Base-by-base conservation (phyloP, 2,329 filamentous ascomycete species). In the Apiospora koreana region DNA sequence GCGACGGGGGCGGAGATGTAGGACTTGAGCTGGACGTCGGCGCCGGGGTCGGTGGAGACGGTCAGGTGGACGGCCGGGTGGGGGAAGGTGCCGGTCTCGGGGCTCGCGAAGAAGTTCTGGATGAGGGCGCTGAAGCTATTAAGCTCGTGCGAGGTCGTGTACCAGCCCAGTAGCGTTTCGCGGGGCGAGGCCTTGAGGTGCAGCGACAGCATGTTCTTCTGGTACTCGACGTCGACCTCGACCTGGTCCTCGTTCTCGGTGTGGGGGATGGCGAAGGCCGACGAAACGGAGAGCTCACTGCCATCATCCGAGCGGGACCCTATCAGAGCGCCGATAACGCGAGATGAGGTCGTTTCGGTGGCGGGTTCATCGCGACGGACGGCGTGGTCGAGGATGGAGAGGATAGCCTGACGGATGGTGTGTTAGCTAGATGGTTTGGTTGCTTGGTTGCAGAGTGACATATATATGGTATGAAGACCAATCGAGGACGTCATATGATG, bases 201-300 rank as follows among this genome's bases (percentile, higher is more conserved):
- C 77, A 99, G 87, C 71, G 93, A 92, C 71, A 98, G 91, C 96
- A 99, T 99, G 83, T 95, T 95, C 89, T 98, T 98, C 86, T 99
- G 96, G 85, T 98, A 99, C 84, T 99, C 96, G 88, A 99, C 97
- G 81, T 99, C 96, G 74, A 99, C 96, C 84, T 99, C 96, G 78
- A 99, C 96, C 84, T 99, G 96, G 84, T 99, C 96, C 81, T 95
- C 93, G 76, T 95, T 97, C 86, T 99, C 96, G 76, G 95, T 98
- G 86, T 99, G 96, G 75, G 95, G 95, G 79, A 99, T 97, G 76
- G 96, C 96, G 82, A 99, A 99, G 86, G 94, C 95, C 80, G 94
- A 97, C 80, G 94, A 92, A 79, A 99, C 96, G 84, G 97, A 94
- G 79, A 97, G 94, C 83, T 98, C 95, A 80, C 93, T 94, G 82